Evolutionary conservation across 805 yeast genomes (phyloP).

Genomic region (Zygoascus biomembranicola): DNA sequence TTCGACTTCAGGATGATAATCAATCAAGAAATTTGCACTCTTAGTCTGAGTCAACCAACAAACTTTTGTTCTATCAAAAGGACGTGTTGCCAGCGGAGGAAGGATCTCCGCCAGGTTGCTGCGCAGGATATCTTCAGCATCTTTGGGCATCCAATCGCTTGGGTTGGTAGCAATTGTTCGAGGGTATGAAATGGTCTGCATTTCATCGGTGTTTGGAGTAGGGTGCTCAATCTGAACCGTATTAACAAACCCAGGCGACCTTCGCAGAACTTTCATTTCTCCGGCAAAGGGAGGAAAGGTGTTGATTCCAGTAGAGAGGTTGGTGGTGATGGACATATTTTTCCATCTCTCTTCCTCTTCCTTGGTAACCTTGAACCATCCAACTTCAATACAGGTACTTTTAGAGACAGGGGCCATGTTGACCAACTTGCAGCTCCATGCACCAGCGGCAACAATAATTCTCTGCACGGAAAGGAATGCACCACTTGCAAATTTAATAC

Average conservation of each 20-base stretch:
- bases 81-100: background rate
- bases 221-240: background rate
- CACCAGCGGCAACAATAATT: conserved; percentile 3
- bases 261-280: background rate
- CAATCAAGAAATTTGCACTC: conserved; percentile 1
- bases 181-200: background rate
- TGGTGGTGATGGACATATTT: conserved; percentile 5
- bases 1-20: background rate
- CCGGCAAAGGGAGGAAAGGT: conserved; percentile 1
- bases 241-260: conserved; percentile 2
- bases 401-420: background rate
- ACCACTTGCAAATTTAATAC: background rate
- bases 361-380: conserved; percentile 2
- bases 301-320: conserved; percentile 3
- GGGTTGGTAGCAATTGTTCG: background rate
- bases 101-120: background rate
- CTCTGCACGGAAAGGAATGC: background rate
- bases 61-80: background rate
- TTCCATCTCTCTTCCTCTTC: conserved; percentile 4
- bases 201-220: background rate
- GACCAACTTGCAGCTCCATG: conserved; percentile 4
- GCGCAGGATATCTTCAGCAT: background rate
- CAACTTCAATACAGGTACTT: conserved; percentile 3
- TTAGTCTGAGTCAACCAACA: conserved; percentile 2
- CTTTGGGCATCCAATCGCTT: conserved; percentile 1